phyloP scores from a whole-genome alignment of 192 early-diverging fungal genomes.

The Gaertneriomyces semiglobifer region DNA sequence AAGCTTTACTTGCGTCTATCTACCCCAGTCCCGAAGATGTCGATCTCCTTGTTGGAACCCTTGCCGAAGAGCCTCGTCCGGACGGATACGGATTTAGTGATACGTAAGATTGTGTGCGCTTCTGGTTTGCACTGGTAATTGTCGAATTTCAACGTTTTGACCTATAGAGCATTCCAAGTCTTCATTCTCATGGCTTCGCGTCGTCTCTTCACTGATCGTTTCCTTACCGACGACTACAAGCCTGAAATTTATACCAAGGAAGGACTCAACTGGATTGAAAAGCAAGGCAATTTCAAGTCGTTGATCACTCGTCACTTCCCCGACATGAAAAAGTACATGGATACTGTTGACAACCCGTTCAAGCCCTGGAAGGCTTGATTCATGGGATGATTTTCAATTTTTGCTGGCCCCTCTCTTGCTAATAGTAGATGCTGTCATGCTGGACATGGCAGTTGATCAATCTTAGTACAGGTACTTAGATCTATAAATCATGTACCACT shows the following conservation, averaged over 20 bases:
- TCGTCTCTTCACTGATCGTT: constrained; percentile 29
- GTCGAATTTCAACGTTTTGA: neutral
- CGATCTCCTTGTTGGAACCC: constrained; percentile 33
- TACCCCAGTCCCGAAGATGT: constrained; percentile 30
- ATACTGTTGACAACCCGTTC: constrained; percentile 30
- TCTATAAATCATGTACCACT: neutral
- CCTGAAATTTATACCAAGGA: constrained; percentile 28
- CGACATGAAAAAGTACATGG: constrained; percentile 18
- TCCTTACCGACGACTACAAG: constrained; percentile 33
- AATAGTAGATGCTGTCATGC: no score
- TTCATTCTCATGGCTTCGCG: constrained; percentile 32
- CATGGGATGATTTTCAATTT: neutral
- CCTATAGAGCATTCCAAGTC: constrained; percentile 10
- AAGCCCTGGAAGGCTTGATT: constrained; percentile 30
- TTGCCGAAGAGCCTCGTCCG: constrained; percentile 32
- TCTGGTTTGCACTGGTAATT: neutral
- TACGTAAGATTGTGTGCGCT: constrained; percentile 3
- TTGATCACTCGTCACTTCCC: constrained; percentile 27
- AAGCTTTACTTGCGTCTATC: constrained; percentile 10
- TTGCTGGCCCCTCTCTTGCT: no score
- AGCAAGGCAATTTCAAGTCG: constrained; percentile 19
- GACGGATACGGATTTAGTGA: constrained; percentile 36
- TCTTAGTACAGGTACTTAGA: no score
- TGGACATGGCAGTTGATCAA: no score
- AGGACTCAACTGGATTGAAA: constrained; percentile 31